Evolutionary conservation across 306 rosid genomes (phyloP), one percentile per base, ranked within the genome.

Genomic region (Cicer judaicum): DNA sequence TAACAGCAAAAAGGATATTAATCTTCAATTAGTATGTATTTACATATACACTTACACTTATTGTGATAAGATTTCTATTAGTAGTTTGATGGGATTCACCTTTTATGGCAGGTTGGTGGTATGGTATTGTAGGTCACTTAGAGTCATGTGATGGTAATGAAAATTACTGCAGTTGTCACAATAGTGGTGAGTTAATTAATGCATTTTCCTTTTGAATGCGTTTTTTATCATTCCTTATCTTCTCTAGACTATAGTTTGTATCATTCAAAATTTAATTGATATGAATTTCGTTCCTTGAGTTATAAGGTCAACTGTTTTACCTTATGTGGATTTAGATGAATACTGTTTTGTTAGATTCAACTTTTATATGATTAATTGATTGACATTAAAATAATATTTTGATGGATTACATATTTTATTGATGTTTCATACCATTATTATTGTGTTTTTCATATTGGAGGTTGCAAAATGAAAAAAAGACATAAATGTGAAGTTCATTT

Each of bases 71-170:
- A 67, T 29, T 61, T 29, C 34, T 73, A 47, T 56, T 44, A 5
- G 71, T 60, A 46, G 46, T 10, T 39, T 81, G 81, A 81, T 15
- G 57, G 66, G 76, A 62, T 70, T 55, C 79, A 68, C 21, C 78
- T 41, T 38, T 38, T 64, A 64, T 87, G 87, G 88, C 91, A 94
- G 98, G 97, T 83, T 94, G 97, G 98, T 94, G 98, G 97, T 94
- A 91, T 82, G 98, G 97, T 64, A 79, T 88, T 71, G 94, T 94
- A 73, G 98, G 97, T 60, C 98, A 94, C 87, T 88, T 94, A 73
- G 98, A 91, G 80, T 64, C 88, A 59, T 94, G 98, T 61, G 87
- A 88, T 86, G 91, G 96, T 48, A 86, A 87, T 81, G 88, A 80
- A 77, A 82, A 62, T 78, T 85, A 76, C 84, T 94, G 98, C 87